Base-by-base conservation (phyloP, 306 rosid genomes). In the Lithocarpus polystachyus region DNA sequence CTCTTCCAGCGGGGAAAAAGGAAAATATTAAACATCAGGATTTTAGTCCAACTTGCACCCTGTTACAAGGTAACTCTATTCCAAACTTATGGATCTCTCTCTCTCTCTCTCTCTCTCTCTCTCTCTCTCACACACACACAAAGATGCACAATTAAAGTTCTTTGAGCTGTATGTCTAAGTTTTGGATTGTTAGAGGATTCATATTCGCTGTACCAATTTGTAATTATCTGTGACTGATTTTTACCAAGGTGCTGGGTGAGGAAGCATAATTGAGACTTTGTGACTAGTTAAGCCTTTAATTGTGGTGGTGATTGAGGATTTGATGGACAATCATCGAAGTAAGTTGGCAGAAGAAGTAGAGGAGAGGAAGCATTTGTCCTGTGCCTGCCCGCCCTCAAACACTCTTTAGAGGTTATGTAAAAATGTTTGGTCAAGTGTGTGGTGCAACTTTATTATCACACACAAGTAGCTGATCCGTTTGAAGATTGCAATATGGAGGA, bases 291-390 rank as follows among this genome's bases (percentile, higher is more conserved):
- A 88, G 86, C 93, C 93, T 10, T 87, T 91, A 80, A 85, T 91
- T 62, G 97, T 89, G 54, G 97, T 85, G 71, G 97, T 92, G 48
- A 94, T 90, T 69, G 93, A 94, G 84, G 93, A 89, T 80, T 81
- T 94, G 86, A 94, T 94, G 98, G 98, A 91, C 88, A 94, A 90
- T 82, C 98, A 92, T 85, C 97, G 92, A 86, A 89, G 88, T 75
- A 93, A 94, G 78, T 84, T 93, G 51, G 92, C 91, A 13, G 96
- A 89, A 82, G 97, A 91, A 82, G 92, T 91, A 45, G 98, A 94
- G n/a, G 85, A 86, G 76, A 84, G 90, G 90, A 89, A 88, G 79
- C 95, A 94, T 86, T 40, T 92, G 76, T 92, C 82, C 79, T 89
- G 73, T 61, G 87, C 92, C 60, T 83, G 87, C 20, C 96, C 95